Evolutionary conservation across 768 basidiomycete species (phyloP).

Genomic region (Guyanaporus albipodus): DNA sequence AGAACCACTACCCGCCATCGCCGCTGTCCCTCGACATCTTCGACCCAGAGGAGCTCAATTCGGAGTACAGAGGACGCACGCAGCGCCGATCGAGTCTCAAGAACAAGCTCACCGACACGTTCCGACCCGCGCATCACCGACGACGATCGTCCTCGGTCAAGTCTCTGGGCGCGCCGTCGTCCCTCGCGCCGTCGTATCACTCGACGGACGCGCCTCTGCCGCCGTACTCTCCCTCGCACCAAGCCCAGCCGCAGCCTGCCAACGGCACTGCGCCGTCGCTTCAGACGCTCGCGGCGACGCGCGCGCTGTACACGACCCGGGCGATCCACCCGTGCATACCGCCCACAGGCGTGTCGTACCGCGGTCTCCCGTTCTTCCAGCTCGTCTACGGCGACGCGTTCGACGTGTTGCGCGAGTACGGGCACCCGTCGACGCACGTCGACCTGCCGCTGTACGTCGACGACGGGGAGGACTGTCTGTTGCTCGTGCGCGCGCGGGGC

Average conservation of each 20-base stretch:
- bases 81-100: constrained; percentile 31
- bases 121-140: constrained; percentile 31
- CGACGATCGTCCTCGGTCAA: constrained; percentile 30
- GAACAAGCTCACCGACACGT: constrained; percentile 31
- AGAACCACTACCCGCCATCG: constrained; percentile 25
- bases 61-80: constrained; percentile 24
- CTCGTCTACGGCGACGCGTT: constrained; percentile 60
- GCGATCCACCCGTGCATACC: constrained; percentile 69
- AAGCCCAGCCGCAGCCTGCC: constrained; percentile 7
- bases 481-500: constrained; percentile 56
- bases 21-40: constrained; percentile 23
- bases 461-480: constrained; percentile 70
- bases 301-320: constrained; percentile 59
- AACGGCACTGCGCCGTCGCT: constrained; percentile 13
- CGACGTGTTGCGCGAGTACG: constrained; percentile 69
- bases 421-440: constrained; percentile 71
- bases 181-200: constrained; percentile 6
- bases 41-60: constrained; percentile 24
- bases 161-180: constrained; percentile 19
- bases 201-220: constrained; percentile 1
- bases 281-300: constrained; percentile 29
- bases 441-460: constrained; percentile 77
- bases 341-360: constrained; percentile 60
- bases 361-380: constrained; percentile 72
- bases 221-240: constrained; percentile 22